Conservation (phyloP, 768 basidiomycete genomes). For the Rhodosporidiobolus sp. region DNA sequence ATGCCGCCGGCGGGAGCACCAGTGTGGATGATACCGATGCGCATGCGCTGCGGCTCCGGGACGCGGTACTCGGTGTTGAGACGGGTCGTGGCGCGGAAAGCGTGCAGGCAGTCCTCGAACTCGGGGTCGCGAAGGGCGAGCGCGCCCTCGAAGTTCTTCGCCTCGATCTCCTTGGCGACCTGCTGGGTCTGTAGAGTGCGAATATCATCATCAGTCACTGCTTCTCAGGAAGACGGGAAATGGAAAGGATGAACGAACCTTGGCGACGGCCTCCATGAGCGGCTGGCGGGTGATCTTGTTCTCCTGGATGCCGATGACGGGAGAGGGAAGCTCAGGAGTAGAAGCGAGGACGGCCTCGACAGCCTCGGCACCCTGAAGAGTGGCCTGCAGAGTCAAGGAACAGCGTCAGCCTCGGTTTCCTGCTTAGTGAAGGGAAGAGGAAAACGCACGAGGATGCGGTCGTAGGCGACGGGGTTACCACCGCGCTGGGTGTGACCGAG, state of each 20-base stretch:
- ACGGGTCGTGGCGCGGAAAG: conserved; percentile 72
- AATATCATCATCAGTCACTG: no score
- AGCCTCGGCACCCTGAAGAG: conserved; percentile 92
- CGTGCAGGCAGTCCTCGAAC: conserved; percentile 77
- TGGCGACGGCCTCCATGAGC: conserved; percentile 85
- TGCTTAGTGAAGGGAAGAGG: background rate
- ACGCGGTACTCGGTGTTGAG: conserved; percentile 59
- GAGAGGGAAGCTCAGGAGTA: conserved; percentile 84
- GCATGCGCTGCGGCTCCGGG: conserved; percentile 53
- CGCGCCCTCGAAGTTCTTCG: conserved; percentile 79
- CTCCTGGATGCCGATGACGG: conserved; percentile 94
- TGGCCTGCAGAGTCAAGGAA: conserved; percentile 60
- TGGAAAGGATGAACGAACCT: conserved; percentile 58
- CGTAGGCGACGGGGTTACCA: conserved; percentile 85
- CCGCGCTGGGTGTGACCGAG: conserved; percentile 96
- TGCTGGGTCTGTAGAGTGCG: conserved; percentile 65
- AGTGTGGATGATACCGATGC: conserved; percentile 58
- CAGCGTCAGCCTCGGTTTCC: background rate
- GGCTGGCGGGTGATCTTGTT: conserved; percentile 92
- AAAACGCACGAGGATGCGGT: conserved; percentile 74
- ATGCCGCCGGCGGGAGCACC: conserved; percentile 98
- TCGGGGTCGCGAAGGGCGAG: conserved; percentile 87
- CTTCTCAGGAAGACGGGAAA: no score
- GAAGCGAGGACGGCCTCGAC: conserved; percentile 81
- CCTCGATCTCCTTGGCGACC: conserved; percentile 74